Base-by-base conservation (phyloP, 1,139 yeast genomes). In the Saccharomyces hybrid region DNA sequence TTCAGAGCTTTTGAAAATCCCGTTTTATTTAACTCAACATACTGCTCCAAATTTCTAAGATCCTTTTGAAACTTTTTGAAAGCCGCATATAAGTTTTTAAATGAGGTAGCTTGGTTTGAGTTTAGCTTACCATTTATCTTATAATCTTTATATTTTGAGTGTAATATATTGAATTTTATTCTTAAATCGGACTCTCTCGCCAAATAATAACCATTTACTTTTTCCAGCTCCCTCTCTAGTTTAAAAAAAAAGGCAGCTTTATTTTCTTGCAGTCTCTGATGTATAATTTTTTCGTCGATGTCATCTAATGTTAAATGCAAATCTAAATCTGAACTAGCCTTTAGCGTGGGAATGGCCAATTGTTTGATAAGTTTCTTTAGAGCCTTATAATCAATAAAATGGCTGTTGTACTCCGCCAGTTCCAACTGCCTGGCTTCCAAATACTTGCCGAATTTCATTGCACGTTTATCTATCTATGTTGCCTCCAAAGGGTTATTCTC, bases 1-100 rank as follows among this genome's bases (percentile, higher is more conserved):
- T 93, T 93, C 63, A 93, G 80, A 34, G 89, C 98, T 71, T 93
- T 93, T 31, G 95, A 84, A 71, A 93, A 93, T 16, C 98, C 99
- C 0, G 96, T 89, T 65, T 93, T 96, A 67, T 93, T 93, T 57
- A 93, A 76, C 68, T 91, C 96, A 47, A 93, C 90, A 71, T 88
- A 93, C 70, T 91, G 97, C 67, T 93, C 96, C 29, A 93, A 75
- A 55, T 96, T 78, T 59, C 88, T 85, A 59, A 93, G 75, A 69
- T 93, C 98, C 61, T 91, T 88, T 53, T 95, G 86, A 63, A 88
- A 88, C 64, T 95, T 84, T 67, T 86, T 88, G 69, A 91, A 87
- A 31, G 93, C 95, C 65, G 90, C 96, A 66, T 88, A 88, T 51
- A 93, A 73, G 1, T 86, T 78, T 49, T 82, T 76, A 61, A 81